A percentile compares a stretch with the other conserved stretches of the same genome.
Conservation (phyloP, 441 rosid genomes). For the Isatis lusitanica region DNA sequence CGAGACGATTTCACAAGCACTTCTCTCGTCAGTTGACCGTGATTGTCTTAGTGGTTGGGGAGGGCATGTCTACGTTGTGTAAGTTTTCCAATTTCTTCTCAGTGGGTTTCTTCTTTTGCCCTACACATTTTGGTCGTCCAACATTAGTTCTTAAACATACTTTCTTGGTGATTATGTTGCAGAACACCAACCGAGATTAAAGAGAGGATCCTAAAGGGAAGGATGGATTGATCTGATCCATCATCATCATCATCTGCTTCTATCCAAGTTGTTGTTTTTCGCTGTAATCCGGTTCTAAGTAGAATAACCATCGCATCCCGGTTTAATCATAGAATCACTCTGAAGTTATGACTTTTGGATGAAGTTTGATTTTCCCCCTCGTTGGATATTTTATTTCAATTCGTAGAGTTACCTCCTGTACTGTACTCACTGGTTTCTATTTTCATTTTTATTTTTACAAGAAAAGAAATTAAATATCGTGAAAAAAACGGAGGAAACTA, state of each 20-base stretch:
- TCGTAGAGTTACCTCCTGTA: slow-evolving; percentile 6
- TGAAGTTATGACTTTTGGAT: slow-evolving; percentile 8
- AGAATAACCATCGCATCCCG: slow-evolving; percentile 15
- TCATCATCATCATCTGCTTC: slow-evolving; percentile 20
- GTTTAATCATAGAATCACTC: slow-evolving; percentile 14
- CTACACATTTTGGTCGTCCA: neutral
- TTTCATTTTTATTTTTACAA: neutral
- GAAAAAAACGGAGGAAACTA: neutral
- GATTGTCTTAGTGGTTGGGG: slow-evolving; percentile 99
- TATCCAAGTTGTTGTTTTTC: slow-evolving; percentile 10
- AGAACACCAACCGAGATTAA: slow-evolving; percentile 83
- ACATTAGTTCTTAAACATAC: neutral
- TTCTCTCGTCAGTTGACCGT: slow-evolving; percentile 85
- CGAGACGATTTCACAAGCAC: slow-evolving; percentile 88
- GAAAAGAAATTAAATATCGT: neutral
- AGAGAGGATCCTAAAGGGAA: slow-evolving; percentile 89
- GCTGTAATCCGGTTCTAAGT: slow-evolving; percentile 21
- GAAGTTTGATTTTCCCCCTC: slow-evolving; percentile 12
- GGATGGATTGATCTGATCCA: slow-evolving; percentile 67
- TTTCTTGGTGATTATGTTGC: slow-evolving; percentile 29
- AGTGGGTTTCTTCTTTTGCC: neutral
- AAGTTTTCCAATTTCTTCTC: slow-evolving; percentile 39
- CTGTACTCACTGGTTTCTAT: neutral
- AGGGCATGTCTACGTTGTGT: slow-evolving; percentile 94
- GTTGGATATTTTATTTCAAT: slow-evolving; percentile 16